Evolutionary conservation across 2,329 filamentous ascomycete genomes (phyloP).

Genomic region (Periconia digitata): DNA sequence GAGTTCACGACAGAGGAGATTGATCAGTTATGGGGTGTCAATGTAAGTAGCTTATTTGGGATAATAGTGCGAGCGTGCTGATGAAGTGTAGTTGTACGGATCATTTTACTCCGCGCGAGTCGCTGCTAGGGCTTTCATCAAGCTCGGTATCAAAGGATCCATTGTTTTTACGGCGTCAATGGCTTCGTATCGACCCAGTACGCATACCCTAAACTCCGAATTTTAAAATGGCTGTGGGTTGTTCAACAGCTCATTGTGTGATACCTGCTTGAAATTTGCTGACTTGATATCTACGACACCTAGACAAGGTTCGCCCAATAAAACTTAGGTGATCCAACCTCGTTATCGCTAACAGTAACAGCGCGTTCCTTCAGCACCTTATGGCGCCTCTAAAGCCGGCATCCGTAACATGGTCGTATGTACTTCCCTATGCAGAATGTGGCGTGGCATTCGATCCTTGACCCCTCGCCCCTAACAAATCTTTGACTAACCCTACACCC

Average conservation of each 20-base stretch:
- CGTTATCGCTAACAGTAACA: conserved; percentile 4
- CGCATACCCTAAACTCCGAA: too few species aligned
- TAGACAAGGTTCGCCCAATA: not conserved
- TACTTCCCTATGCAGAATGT: too few species aligned
- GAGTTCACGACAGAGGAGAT: conserved; percentile 55
- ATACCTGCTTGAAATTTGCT: too few species aligned
- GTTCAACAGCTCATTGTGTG: too few species aligned
- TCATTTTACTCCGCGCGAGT: conserved; percentile 49
- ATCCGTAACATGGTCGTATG: conserved; percentile 49
- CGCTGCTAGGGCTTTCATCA: conserved; percentile 50
- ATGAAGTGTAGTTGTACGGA: conserved; percentile 40
- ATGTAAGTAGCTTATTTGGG: conserved; percentile 21
- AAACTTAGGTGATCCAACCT: not conserved
- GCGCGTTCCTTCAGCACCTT: conserved; percentile 43
- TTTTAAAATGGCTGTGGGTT: too few species aligned
- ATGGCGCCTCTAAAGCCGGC: conserved; percentile 50
- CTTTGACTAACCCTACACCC: too few species aligned
- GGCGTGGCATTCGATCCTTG: too few species aligned
- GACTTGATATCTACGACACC: too few species aligned
- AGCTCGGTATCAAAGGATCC: conserved; percentile 47
- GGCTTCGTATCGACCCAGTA: conserved; percentile 52
- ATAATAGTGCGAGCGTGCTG: not conserved
- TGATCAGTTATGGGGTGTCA: conserved; percentile 48
- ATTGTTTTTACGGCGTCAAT: conserved; percentile 53
- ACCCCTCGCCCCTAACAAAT: too few species aligned